Conservation (phyloP, 768 basidiomycete genomes). For the Mycena indigotica region DNA sequence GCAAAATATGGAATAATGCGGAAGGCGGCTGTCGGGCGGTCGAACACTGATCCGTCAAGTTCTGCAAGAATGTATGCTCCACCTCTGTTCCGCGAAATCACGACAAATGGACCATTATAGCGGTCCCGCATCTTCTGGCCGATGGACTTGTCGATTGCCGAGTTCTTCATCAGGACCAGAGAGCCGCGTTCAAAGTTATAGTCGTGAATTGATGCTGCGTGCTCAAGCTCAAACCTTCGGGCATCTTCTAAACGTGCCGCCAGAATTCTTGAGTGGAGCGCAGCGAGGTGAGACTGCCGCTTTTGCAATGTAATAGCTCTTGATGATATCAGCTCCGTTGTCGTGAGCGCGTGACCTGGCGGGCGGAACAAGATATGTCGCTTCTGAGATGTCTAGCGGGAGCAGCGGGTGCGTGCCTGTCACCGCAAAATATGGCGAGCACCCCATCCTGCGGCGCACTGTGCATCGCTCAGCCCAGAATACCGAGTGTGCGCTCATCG, state of each 20-base stretch:
- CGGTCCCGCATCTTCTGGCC: slow-evolving; percentile 16
- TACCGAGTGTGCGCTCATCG: slow-evolving; percentile 4
- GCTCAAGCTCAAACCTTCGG: neutral
- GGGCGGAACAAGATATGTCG: slow-evolving; percentile 18
- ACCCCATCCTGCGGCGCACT: slow-evolving; percentile 11
- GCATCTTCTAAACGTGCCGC: neutral
- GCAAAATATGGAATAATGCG: slow-evolving; percentile 7
- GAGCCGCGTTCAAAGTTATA: slow-evolving; percentile 20
- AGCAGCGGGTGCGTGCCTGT: slow-evolving; percentile 26
- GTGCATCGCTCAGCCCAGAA: slow-evolving; percentile 28
- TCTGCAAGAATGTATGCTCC: slow-evolving; percentile 7
- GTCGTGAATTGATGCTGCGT: slow-evolving; percentile 1
- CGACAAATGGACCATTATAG: slow-evolving; percentile 28
- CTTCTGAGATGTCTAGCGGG: slow-evolving; percentile 24
- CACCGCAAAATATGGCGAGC: slow-evolving; percentile 22
- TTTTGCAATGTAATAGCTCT: slow-evolving; percentile 1
- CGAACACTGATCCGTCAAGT: slow-evolving; percentile 6
- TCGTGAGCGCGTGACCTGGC: neutral
- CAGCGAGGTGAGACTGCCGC: neutral
- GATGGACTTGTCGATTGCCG: slow-evolving; percentile 21
- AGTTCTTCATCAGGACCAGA: slow-evolving; percentile 28
- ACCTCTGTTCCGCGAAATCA: slow-evolving; percentile 15
- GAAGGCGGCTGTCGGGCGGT: slow-evolving; percentile 2
- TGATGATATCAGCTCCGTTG: neutral
- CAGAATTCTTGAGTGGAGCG: neutral